Evolutionary conservation across 2,329 filamentous ascomycete species (phyloP).

Genomic region (Epichloe hybrida): DNA sequence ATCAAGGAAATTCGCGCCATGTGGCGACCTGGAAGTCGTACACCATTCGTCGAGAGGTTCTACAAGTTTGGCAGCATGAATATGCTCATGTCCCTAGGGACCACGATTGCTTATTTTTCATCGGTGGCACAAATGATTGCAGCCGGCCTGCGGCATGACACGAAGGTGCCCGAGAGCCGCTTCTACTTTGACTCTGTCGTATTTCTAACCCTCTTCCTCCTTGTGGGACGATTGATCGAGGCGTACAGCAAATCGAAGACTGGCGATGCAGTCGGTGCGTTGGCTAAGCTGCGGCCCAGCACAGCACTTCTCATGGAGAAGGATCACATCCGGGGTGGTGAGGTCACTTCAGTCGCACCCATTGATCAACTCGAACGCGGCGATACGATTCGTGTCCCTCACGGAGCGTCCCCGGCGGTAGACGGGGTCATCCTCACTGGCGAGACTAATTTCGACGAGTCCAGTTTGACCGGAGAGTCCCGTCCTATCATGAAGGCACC

Average conservation of each 20-base stretch:
- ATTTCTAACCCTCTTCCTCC: constrained; percentile 78
- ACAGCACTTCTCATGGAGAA: constrained; percentile 57
- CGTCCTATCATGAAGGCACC: constrained; percentile 47
- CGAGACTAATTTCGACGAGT: constrained; percentile 68
- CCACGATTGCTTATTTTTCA: constrained; percentile 74
- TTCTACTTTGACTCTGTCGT: constrained; percentile 90
- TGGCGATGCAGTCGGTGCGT: constrained; percentile 68
- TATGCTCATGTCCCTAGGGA: constrained; percentile 79
- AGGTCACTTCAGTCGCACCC: constrained; percentile 28
- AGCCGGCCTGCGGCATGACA: constrained; percentile 32
- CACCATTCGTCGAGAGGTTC: constrained; percentile 61
- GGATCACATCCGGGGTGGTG: constrained; percentile 17
- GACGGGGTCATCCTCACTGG: constrained; percentile 58
- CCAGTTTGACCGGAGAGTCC: constrained; percentile 74
- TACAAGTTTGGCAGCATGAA: constrained; percentile 97
- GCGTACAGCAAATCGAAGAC: constrained; percentile 86
- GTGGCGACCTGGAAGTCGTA: constrained; percentile 64
- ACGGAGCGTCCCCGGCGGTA: constrained; percentile 72
- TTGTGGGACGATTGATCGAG: constrained; percentile 63
- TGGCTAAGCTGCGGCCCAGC: constrained; percentile 64
- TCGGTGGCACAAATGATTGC: constrained; percentile 68
- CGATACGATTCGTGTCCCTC: constrained; percentile 59
- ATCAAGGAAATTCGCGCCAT: constrained; percentile 65
- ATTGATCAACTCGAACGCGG: constrained; percentile 64
- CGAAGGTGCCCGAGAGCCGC: constrained; percentile 28